Base-by-base conservation (phyloP, 2,329 filamentous ascomycete species). In the Tolypocladium ophioglossoides region DNA sequence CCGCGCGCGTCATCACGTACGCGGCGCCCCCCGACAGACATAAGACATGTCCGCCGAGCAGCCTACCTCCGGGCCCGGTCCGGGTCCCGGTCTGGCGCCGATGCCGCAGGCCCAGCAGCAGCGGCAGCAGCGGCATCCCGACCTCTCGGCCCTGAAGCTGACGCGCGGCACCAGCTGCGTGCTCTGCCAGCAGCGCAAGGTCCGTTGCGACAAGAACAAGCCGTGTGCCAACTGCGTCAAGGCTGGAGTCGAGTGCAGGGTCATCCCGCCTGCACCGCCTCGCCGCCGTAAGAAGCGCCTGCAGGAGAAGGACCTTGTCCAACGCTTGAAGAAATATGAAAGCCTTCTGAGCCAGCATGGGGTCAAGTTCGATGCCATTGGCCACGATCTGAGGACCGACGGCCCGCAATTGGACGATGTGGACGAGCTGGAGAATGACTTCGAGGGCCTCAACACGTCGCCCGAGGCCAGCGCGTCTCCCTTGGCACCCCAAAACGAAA, bases 151-250 rank as follows among this genome's bases (percentile, higher is more conserved):
- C 54, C 67, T 78, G 60, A 83, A 83, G 67, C 68, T 83, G 60
- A 82, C 79, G 40, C 74, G 80, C 51, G 79, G 79, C 55, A 79
- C 80, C 57, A 82, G 79, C 56, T 92, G 88, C 63, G 77, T 89
- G 16, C 75, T 84, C 22, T 92, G 88, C 64, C 86, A 91, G 65
- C 85, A 87, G 66, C 82, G 86, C 57, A 90, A 90, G 67, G 79
- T 90, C 44, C 84, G 84, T 56, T 90, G 87, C 68, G 83, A 89
- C 68, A 86, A 85, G 68, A 81, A 78, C 61, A 84, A 84, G 68
- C 86, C 86, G 18, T 90, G 87, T 64, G 74, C 78, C 62, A 85
- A 86, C 68, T 89, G 86, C 64, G 72, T 82, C 64, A 85, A 80
- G 68, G 77, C 80, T 52, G 71, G 75, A 24, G 78, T 78, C 35